Percentiles rank a stretch among this genome's conserved stretches.
These are phyloP conservation scores for Coniochaeta hoffmannii DNA, from an alignment of 2,329 filamentous ascomycete species.

Conservation along the genomic window DNA sequence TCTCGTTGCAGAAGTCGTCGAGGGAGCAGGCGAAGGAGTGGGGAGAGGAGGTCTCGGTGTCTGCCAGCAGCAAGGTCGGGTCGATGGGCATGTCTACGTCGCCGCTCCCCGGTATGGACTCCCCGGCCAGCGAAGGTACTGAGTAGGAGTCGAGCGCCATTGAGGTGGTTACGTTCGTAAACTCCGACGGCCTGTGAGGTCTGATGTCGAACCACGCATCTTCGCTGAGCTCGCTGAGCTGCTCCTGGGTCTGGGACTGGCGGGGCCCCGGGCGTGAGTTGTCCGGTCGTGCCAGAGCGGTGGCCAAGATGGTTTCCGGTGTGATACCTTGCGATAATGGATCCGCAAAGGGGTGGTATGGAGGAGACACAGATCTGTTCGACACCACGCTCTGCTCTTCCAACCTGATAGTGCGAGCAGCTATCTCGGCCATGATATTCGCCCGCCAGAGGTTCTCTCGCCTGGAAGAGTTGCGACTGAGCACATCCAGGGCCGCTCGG, in stretches of 20 bases:
- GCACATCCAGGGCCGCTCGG: slow-evolving; percentile 27
- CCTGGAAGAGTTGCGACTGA: slow-evolving; percentile 20
- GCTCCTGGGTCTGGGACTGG: neutral
- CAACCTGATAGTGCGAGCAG: slow-evolving; percentile 24
- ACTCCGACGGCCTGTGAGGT: neutral
- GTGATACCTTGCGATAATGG: neutral
- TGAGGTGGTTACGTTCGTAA: neutral
- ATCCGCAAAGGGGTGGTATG: neutral
- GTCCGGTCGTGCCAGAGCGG: neutral
- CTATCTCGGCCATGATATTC: slow-evolving; percentile 22
- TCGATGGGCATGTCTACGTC: neutral
- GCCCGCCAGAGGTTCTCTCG: slow-evolving; percentile 33
- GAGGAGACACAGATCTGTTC: neutral
- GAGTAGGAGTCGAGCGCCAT: neutral
- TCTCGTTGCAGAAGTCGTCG: neutral
- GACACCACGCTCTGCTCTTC: slow-evolving; percentile 11
- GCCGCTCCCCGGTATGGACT: neutral
- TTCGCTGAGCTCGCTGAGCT: no score
- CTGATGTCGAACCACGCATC: neutral
- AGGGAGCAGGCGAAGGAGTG: neutral
- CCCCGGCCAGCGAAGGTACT: neutral
- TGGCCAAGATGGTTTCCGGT: neutral
- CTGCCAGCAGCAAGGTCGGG: neutral
- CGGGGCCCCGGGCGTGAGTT: neutral
- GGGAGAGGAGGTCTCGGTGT: neutral